Evolutionary conservation across 352 stramenopile genomes (phyloP), one percentile per base, ranked within the genome.

Genomic region (Pythium aquatile): DNA sequence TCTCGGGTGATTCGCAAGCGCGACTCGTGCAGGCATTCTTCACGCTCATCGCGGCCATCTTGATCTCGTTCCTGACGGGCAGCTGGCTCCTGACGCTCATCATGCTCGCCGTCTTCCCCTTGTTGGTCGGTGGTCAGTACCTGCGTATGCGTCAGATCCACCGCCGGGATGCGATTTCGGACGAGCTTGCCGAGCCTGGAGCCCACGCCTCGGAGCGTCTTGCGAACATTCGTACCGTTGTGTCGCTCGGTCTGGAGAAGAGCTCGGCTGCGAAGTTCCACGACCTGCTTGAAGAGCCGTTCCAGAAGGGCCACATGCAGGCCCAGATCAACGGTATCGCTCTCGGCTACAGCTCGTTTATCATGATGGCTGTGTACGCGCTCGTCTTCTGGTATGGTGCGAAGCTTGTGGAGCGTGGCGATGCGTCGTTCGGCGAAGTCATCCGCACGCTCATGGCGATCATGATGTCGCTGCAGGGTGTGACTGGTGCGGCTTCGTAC

Each of bases 321-420:
- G 64, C 69, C 11, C 65, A 73, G 13, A 65, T 76, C 26, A 73
- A 73, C 42, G 69, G 52, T 32, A 40, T 73, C 24, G 69, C 69
- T 48, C 61, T 78, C 70, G 96, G 60, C 55, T 97, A 53, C 60
- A 94, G 16, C 79, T 95, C 68, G 3, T 69, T 69, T 17, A 64
- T 67, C 44, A 73, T 71, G 51, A 69, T 76, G 52, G 69, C 69
- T 14, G 48, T 62, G 33, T 75, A 81, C 52, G 67, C 72, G 4
- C 62, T 83, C 26, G 72, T 77, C 4, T 83, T 83, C 62, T 83
- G 75, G 65, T 81, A 81, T 37, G 76, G 76, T 29, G 74, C 60
- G 16, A 73, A 55, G 53, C 40, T 83, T 11, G 70, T 83, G 13
- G 40, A 70, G 10, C 40, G 55, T 39, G 67, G 65, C 7, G 51